These are phyloP conservation scores for Axilococcus clingmanii DNA, from an alignment of 139 green algal species.

Conservation along the genomic window DNA sequence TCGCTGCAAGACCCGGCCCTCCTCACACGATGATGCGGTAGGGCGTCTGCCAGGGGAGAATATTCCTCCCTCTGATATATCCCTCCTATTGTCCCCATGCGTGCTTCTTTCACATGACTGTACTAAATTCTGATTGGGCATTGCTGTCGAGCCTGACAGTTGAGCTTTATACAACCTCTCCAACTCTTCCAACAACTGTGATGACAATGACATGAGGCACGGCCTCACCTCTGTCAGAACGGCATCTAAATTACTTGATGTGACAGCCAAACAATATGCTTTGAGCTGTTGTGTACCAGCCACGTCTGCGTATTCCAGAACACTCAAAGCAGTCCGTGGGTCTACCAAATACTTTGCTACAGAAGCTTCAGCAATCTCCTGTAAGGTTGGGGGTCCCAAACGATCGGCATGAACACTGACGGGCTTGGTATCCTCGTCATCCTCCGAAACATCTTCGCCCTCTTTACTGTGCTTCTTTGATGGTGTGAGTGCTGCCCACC, in stretches of 20 bases:
- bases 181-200: conserved; percentile 49
- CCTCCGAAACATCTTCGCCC: background rate
- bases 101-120: background rate
- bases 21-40: conserved; percentile 1
- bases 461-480: conserved; percentile 8
- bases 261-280: conserved; percentile 52
- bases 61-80: background rate
- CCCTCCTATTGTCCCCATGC: background rate
- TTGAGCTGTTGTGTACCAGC: conserved; percentile 50
- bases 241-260: conserved; percentile 60
- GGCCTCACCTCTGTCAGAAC: conserved; percentile 48
- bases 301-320: conserved; percentile 75
- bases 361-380: conserved; percentile 57
- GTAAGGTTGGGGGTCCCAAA: conserved; percentile 26
- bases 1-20: too few species aligned
- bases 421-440: too few species aligned
- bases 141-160: background rate
- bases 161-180: conserved; percentile 33
- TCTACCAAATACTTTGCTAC: conserved; percentile 65
- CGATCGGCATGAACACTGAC: too few species aligned
- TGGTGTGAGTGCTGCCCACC: too few species aligned
- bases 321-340: conserved; percentile 49
- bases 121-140: too few species aligned
- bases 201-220: conserved; percentile 29
- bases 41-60: too few species aligned